These are phyloP conservation scores for Calocera viscosa DNA, from an alignment of 768 basidiomycete genomes.

Conservation along the genomic window DNA sequence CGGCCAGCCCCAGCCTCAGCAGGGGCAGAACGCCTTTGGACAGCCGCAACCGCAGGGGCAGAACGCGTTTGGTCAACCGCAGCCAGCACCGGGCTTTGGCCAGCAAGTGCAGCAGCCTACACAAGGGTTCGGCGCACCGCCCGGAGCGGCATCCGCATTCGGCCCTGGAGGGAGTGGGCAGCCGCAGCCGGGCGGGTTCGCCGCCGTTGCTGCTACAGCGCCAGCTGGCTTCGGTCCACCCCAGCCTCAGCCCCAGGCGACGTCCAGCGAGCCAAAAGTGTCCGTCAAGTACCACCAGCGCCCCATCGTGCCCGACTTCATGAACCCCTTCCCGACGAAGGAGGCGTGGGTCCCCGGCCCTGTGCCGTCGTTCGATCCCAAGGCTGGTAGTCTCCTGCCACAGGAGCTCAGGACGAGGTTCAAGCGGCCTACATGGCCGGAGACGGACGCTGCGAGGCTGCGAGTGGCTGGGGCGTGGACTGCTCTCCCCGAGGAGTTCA, in stretches of 20 bases:
- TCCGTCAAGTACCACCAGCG: not conserved
- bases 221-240: not conserved
- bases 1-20: not conserved
- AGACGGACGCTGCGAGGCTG: not conserved
- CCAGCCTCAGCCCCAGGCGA: not conserved
- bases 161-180: not conserved
- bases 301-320: not conserved
- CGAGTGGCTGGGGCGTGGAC: not conserved
- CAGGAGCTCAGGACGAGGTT: not conserved
- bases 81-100: not conserved
- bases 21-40: not conserved
- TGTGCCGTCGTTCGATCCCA: not conserved
- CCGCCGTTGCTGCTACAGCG: not conserved
- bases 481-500: not conserved
- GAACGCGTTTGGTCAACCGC: conserved; percentile 1
- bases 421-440: conserved; percentile 1
- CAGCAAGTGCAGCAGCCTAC: not conserved
- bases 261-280: not conserved
- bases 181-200: not conserved
- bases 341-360: not conserved
- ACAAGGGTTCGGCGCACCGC: not conserved
- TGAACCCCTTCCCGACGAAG: not conserved
- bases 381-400: not conserved
- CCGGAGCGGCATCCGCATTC: not conserved
- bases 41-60: not conserved